phyloP scores from a whole-genome alignment of 768 basidiomycete species.

The Tulasnella sp. region DNA sequence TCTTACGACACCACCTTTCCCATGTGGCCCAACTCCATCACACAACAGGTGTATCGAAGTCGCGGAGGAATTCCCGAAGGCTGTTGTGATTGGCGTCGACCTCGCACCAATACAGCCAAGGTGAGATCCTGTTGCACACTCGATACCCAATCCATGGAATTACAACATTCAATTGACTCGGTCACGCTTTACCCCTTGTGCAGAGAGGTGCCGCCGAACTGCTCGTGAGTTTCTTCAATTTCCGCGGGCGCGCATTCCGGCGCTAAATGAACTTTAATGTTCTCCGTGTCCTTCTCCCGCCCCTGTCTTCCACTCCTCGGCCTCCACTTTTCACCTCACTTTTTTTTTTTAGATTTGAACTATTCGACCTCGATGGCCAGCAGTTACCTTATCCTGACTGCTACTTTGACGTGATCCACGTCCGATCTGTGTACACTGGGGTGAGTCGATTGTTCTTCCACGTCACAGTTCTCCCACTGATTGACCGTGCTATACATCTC shows the following conservation, averaged over 20 bases:
- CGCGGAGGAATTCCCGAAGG: constrained; percentile 52
- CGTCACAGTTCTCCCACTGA: constrained; percentile 4
- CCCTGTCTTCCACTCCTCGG: not conserved
- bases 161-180: not conserved
- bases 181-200: constrained; percentile 11
- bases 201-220: constrained; percentile 56
- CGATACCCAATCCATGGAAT: constrained; percentile 14
- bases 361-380: constrained; percentile 46
- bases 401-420: constrained; percentile 59
- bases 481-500: constrained; percentile 14
- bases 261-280: constrained; percentile 10
- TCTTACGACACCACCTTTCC: not conserved
- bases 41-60: constrained; percentile 63
- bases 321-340: no score
- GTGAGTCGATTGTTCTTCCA: constrained; percentile 29
- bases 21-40: not conserved
- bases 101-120: constrained; percentile 66
- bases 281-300: not conserved
- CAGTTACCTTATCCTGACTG: constrained; percentile 51
- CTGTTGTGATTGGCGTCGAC: constrained; percentile 58
- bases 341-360: constrained; percentile 53
- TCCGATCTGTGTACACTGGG: constrained; percentile 55
- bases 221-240: constrained; percentile 44
- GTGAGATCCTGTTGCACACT: constrained; percentile 32
- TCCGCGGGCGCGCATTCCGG: not conserved